Base-by-base conservation (phyloP, 441 rosid genomes). In the Caryocar brasiliense region DNA sequence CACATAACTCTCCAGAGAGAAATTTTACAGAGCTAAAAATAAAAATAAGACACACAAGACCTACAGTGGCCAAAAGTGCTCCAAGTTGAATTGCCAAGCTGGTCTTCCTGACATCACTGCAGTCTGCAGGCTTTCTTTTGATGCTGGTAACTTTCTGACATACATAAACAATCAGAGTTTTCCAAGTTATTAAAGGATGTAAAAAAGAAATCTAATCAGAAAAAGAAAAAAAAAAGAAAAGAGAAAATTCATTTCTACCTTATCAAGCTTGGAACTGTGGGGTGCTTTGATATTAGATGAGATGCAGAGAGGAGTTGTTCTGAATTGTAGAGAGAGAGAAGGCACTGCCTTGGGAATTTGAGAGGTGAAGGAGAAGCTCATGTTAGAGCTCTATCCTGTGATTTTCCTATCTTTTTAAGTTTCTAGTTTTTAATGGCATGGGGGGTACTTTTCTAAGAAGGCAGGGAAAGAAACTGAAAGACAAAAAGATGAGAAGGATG, bases 1-100 rank as follows among this genome's bases (percentile, higher is more conserved):
- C 29, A 36, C 15, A 42, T 8, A 42, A 22, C 15, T 37, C 10
- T 7, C 61, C 24, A 20, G 18, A 43, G 27, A n/a, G 0, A 9
- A n/a, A n/a, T n/a, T n/a, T n/a, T 4, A 15, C 19, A 21, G 1
- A 17, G 37, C 19, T 6, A 22, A 14, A 20, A 19, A 2, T 0
- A 9, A 15, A 13, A 21, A 23, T 12, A 29, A 15, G 38, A 26
- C 9, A 6, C 0, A 20, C 24, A 2, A n/a, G 15, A 14, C 67
- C 70, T 59, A 83, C 90, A 43, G 78, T 40, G 58, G 81, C 78
- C 27, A 82, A 51, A 41, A 83, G 57, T 47, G 80, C 75, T 41
- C 76, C 92, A 39, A 74, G 48, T 59, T 74, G 87, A 61, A 80
- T 46, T 33, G 76, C 80, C 53, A 78, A 56, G 55, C 75, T 58